Evolutionary conservation across 345 rosid genomes (phyloP), one percentile per base, ranked within the genome.

Genomic region (Bruguiera sexangula): DNA sequence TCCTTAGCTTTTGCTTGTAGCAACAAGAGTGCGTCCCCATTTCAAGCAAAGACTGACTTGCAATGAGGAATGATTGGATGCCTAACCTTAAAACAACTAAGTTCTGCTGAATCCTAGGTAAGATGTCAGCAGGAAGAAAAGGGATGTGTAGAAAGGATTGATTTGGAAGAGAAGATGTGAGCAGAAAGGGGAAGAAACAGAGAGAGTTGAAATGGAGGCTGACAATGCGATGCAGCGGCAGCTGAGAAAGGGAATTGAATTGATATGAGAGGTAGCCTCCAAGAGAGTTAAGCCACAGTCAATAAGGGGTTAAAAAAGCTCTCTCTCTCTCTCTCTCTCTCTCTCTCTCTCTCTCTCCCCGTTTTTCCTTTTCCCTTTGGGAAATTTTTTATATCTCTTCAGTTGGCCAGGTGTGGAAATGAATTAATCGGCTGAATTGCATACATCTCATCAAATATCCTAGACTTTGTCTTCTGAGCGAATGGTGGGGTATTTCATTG

Each of bases 11-110:
- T 87, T 94, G 97, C 81, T 91, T 94, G 89, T 85, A 85, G 82
- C 98, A 93, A 71, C 98, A 93, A 59, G 98, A 91, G 79, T 89
- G 97, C 82, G 93, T 87, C 71, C 98, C 98, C 98, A 93, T 93
- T 76, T 78, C 54, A 50, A 62, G 81, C 46, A 70, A 2, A 58
- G 62, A 67, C 65, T 31, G 10, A 27, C 56, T 37, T 21, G 48
- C 52, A 62, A 75, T 48, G 51, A 72, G 66, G 60, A 43, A 30
- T 48, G 22, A 39, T 63, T 6, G 26, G 43, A 57, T 46, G 67
- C 5, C 27, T 68, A 76, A 68, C 79, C 75, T 21, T 39, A 39
- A 76, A 76, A 74, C 67, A 74, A 76, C 6, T 60, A 65, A 63
- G 36, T 55, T 71, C 71, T 63, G 78, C 8, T 78, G 73, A 78